Percentiles rank a stretch among this genome's conserved stretches.
Evolutionary conservation across 768 basidiomycete genomes (phyloP).

Genomic region (Gloeostereum incarnatum): DNA sequence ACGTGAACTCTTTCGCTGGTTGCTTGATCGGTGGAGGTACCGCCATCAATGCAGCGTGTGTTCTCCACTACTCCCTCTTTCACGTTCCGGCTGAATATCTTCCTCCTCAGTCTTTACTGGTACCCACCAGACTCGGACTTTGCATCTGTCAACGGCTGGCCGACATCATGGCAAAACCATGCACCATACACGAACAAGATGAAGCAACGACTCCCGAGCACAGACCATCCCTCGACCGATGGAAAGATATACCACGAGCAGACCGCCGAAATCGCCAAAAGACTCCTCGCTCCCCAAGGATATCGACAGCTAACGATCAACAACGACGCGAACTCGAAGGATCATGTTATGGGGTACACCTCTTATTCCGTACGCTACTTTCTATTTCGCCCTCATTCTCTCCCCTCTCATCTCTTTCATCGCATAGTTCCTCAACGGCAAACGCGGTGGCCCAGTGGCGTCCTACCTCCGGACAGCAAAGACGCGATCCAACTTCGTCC

Average conservation of each 20-base stretch:
- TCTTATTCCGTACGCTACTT: constrained; percentile 21
- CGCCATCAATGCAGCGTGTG: constrained; percentile 55
- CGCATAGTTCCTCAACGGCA: constrained; percentile 30
- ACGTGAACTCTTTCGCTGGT: constrained; percentile 53
- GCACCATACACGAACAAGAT: constrained; percentile 38
- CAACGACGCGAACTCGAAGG: constrained; percentile 43
- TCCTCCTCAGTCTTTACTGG: constrained; percentile 40
- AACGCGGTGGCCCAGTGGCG: constrained; percentile 46
- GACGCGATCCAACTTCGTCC: constrained; percentile 40
- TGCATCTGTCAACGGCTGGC: constrained; percentile 40
- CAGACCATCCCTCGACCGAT: constrained; percentile 51
- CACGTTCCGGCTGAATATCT: constrained; percentile 16
- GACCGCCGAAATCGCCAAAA: constrained; percentile 29
- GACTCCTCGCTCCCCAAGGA: constrained; percentile 37
- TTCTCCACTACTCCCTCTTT: constrained; percentile 1
- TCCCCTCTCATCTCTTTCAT: background rate
- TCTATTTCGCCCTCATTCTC: background rate
- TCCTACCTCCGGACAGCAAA: constrained; percentile 53
- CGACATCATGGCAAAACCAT: constrained; percentile 43
- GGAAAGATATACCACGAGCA: constrained; percentile 50
- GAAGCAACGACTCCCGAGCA: constrained; percentile 41
- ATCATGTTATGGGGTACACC: constrained; percentile 51
- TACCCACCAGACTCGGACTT: constrained; percentile 43
- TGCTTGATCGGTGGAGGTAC: constrained; percentile 58
- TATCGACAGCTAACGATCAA: constrained; percentile 49